Base-by-base conservation (phyloP, 192 early-diverging fungal genomes). In the Backusella parvicylindrica region DNA sequence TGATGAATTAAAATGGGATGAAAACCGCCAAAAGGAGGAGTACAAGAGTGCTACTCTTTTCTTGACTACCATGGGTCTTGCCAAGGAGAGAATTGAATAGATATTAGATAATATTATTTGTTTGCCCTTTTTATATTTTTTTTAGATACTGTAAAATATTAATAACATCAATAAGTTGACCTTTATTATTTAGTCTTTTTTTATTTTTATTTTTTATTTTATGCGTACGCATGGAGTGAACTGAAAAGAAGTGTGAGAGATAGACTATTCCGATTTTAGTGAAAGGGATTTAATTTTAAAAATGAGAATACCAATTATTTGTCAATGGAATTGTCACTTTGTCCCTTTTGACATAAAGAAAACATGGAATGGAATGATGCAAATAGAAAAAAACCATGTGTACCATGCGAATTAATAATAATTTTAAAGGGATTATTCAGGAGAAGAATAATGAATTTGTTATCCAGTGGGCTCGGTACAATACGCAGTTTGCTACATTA, bases 61-160 rank as follows among this genome's bases (percentile, higher is more conserved):
- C 84, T 85, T 99, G 79, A 87, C 81, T 3, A 93, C 93, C 38
- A 99, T 99, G 97, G 97, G 97, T n/a, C 87, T 99, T 60, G 21
- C 53, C 3, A 60, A 60, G 4, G 53, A 60, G 53, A 60, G 53
- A 60, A 5, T 60, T 28, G 53, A 60, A 60, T 60, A 60, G 53
- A 60, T 60, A 60, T 60, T 60, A 60, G 23, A 60, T 12, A 26
- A 26, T 60, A 60, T 60, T 26, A 47, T 47, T 47, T 47, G 43
- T 21, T 47, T 47, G 18, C 6, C 43, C 43, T n/a, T n/a, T 40
- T 41, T 41, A 9, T 13, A 41, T 41, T 50, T 50, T 38, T 38
- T 60, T 60, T 60, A 60, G 23, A 60, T 60, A 60, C 53, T 60
- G 53, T 60, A 60, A 60, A 60, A 26, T 60, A 60, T 60, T 60